Evolutionary conservation across 2,329 filamentous ascomycete species (phyloP).

Genomic region (Hansfordia pulvinata): DNA sequence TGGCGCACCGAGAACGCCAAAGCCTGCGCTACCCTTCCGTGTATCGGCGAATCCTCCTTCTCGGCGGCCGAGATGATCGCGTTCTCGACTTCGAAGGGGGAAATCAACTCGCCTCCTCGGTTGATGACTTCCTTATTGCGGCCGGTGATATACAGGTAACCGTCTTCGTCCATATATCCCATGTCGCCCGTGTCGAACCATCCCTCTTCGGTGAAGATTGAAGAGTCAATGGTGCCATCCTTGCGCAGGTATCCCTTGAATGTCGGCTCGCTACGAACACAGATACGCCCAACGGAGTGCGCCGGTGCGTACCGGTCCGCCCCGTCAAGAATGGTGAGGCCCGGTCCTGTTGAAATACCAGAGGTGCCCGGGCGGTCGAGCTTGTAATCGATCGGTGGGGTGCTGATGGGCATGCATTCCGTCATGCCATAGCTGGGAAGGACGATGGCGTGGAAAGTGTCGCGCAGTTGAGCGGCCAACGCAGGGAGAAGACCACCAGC

Average conservation of each 20-base stretch:
- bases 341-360: slow-evolving; percentile 35
- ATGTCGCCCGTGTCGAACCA: slow-evolving; percentile 43
- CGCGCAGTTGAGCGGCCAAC: slow-evolving; percentile 30
- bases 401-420: slow-evolving; percentile 45
- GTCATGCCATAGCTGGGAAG: slow-evolving; percentile 47
- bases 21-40: slow-evolving; percentile 30
- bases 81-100: slow-evolving; percentile 44
- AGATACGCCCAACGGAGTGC: slow-evolving; percentile 30
- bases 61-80: slow-evolving; percentile 33
- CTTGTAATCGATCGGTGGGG: slow-evolving; percentile 35
- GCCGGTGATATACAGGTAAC: slow-evolving; percentile 39
- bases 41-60: slow-evolving; percentile 25
- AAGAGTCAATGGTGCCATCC: slow-evolving; percentile 27
- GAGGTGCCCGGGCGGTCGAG: slow-evolving; percentile 39
- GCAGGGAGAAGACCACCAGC: slow-evolving; percentile 38
- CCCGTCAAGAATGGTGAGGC: slow-evolving; percentile 32
- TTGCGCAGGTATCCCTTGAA: slow-evolving; percentile 34
- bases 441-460: slow-evolving; percentile 35
- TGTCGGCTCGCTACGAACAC: slow-evolving; percentile 34
- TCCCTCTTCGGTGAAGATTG: slow-evolving; percentile 29
- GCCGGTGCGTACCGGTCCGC: slow-evolving; percentile 15
- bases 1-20: slow-evolving; percentile 40
- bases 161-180: slow-evolving; percentile 34
- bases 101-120: slow-evolving; percentile 43
- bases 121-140: slow-evolving; percentile 44